These are phyloP conservation scores for Rubroboletus pulcherrimus DNA, from an alignment of 768 basidiomycete species.

Conservation along the genomic window DNA sequence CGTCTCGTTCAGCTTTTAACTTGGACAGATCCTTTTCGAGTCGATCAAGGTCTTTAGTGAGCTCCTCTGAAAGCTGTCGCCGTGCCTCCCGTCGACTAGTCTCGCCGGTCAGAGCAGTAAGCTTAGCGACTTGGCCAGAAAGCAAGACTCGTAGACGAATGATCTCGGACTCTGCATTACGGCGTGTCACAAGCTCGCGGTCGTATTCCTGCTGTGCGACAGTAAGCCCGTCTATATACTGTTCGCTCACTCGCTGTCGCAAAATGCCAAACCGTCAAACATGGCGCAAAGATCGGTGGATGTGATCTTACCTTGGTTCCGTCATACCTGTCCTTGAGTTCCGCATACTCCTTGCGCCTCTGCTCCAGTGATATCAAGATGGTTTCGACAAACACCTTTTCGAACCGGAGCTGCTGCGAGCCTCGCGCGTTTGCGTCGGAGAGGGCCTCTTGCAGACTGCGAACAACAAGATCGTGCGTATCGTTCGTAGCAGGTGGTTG, in stretches of 20 bases:
- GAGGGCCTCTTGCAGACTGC: constrained; percentile 59
- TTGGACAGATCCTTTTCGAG: constrained; percentile 86
- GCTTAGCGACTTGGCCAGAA: constrained; percentile 82
- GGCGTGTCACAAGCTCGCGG: constrained; percentile 78
- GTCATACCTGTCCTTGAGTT: constrained; percentile 76
- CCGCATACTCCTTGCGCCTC: constrained; percentile 53
- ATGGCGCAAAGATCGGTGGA: background rate
- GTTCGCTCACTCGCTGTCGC: constrained; percentile 79
- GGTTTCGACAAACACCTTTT: constrained; percentile 67
- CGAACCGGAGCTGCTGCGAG: constrained; percentile 61
- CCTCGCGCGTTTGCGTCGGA: constrained; percentile 57
- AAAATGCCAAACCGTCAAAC: background rate
- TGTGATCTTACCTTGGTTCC: constrained; percentile 72
- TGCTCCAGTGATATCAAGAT: constrained; percentile 66
- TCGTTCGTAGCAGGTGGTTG: constrained; percentile 31
- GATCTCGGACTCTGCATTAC: constrained; percentile 92
- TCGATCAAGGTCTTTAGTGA: constrained; percentile 67
- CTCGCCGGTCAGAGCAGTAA: constrained; percentile 83
- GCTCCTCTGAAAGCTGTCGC: constrained; percentile 73
- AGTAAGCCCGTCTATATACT: constrained; percentile 87
- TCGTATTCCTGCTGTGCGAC: constrained; percentile 96
- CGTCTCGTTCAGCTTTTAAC: constrained; percentile 84
- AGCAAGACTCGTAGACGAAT: constrained; percentile 78
- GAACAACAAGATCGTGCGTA: constrained; percentile 42
- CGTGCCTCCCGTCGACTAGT: constrained; percentile 73